phyloP scores from a whole-genome alignment of 2,329 filamentous ascomycete genomes.

The Cytospora mali region DNA sequence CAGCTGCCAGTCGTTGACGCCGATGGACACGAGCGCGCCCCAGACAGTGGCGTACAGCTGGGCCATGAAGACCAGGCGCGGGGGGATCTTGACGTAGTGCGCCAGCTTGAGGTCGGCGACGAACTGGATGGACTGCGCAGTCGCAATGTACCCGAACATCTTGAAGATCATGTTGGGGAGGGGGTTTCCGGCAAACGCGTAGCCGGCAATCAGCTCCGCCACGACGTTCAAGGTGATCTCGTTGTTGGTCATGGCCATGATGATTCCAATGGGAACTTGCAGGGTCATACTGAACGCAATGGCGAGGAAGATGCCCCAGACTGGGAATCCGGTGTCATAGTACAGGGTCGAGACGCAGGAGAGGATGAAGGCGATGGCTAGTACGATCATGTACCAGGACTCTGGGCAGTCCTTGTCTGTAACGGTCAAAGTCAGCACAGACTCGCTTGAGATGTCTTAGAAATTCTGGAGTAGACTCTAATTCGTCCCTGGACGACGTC shows the following conservation, averaged over 20 bases:
- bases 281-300: constrained; percentile 46
- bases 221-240: constrained; percentile 48
- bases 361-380: constrained; percentile 36
- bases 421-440: not conserved
- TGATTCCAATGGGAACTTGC: constrained; percentile 48
- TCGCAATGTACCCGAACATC: constrained; percentile 40
- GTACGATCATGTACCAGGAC: constrained; percentile 38
- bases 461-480: constrained; percentile 33
- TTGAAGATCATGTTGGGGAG: constrained; percentile 54
- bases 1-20: constrained; percentile 52
- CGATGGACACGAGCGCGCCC: constrained; percentile 54
- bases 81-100: constrained; percentile 62
- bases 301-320: constrained; percentile 47
- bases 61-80: constrained; percentile 59
- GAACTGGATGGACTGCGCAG: constrained; percentile 55
- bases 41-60: constrained; percentile 61
- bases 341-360: constrained; percentile 37
- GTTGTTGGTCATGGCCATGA: constrained; percentile 47
- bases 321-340: constrained; percentile 44
- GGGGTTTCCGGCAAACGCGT: constrained; percentile 46
- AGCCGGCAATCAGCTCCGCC: constrained; percentile 52
- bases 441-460: constrained; percentile 24
- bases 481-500: constrained; percentile 32
- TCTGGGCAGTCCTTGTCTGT: constrained; percentile 17
- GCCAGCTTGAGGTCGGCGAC: constrained; percentile 39